Evolutionary conservation across 139 green algal species (phyloP).

Genomic region (Klebsormidium nitens): DNA sequence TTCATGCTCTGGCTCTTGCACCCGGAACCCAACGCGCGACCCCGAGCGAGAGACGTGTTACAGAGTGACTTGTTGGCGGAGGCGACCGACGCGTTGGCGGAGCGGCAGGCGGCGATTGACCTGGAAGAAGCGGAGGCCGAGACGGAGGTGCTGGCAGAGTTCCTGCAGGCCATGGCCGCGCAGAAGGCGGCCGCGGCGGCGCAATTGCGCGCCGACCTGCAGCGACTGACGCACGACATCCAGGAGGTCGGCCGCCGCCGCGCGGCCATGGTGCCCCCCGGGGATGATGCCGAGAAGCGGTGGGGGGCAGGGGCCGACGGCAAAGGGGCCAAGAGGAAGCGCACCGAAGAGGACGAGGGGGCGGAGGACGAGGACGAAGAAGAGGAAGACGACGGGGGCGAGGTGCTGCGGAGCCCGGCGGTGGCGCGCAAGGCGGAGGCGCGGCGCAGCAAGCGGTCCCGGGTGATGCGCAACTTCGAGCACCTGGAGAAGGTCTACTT

Average conservation of each 20-base stretch:
- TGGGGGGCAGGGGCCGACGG: neutral
- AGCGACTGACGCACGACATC: conserved; percentile 19
- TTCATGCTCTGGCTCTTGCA: conserved; percentile 42
- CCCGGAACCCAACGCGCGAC: conserved; percentile 22
- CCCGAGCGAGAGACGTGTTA: conserved; percentile 19
- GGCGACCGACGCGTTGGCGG: conserved; percentile 11
- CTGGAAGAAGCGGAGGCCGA: conserved; percentile 25
- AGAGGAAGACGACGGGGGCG: conserved; percentile 7
- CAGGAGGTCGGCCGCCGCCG: conserved; percentile 17
- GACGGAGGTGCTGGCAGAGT: conserved; percentile 25
- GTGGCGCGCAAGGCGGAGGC: neutral
- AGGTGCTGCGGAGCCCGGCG: neutral
- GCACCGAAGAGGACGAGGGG: neutral
- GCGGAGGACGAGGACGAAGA: conserved; percentile 8
- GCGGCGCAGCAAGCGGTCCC: conserved; percentile 5
- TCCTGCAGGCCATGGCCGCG: conserved; percentile 18
- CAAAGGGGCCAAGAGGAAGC: neutral
- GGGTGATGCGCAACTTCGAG: conserved; percentile 34
- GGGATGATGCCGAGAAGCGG: neutral
- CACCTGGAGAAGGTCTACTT: conserved; percentile 35
- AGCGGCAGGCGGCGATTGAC: conserved; percentile 26
- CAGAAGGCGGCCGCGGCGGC: conserved; percentile 7
- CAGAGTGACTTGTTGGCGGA: conserved; percentile 24
- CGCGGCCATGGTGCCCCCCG: neutral
- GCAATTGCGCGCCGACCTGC: conserved; percentile 2